phyloP scores from a whole-genome alignment of 768 basidiomycete genomes.

The Amanita molliuscula region DNA sequence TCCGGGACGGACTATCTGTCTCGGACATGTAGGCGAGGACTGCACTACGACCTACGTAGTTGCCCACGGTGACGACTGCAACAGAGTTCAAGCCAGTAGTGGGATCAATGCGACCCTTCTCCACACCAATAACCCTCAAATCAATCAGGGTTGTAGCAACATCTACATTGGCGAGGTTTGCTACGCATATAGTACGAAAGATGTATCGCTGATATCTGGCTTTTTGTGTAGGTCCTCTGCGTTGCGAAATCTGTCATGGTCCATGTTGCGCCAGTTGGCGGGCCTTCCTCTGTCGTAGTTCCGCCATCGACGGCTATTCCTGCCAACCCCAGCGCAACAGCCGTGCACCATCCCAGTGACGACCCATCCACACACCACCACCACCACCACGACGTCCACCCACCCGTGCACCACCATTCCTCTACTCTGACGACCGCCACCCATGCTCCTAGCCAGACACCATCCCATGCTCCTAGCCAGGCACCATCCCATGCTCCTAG shows the following conservation, averaged over 20 bases:
- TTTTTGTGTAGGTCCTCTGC: slow-evolving; percentile 43
- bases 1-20: slow-evolving; percentile 43
- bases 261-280: slow-evolving; percentile 28
- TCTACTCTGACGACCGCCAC: neutral
- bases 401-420: neutral
- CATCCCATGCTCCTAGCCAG: neutral
- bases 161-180: slow-evolving; percentile 69
- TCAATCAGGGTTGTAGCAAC: slow-evolving; percentile 45
- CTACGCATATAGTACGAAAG: neutral
- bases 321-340: slow-evolving; percentile 12
- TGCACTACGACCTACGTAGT: slow-evolving; percentile 56
- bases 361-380: neutral
- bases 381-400: slow-evolving; percentile 3
- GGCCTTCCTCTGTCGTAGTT: slow-evolving; percentile 13
- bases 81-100: slow-evolving; percentile 26
- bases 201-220: neutral
- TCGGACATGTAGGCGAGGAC: slow-evolving; percentile 50
- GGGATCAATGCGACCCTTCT: slow-evolving; percentile 46
- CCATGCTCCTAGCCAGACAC: neutral
- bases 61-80: slow-evolving; percentile 45
- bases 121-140: slow-evolving; percentile 65
- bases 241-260: slow-evolving; percentile 26
- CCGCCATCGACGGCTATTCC: slow-evolving; percentile 23
- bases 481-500: neutral
- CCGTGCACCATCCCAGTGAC: slow-evolving; percentile 5